phyloP scores from a whole-genome alignment of 352 stramenopile genomes.

The Globisporangium takayamanum region DNA sequence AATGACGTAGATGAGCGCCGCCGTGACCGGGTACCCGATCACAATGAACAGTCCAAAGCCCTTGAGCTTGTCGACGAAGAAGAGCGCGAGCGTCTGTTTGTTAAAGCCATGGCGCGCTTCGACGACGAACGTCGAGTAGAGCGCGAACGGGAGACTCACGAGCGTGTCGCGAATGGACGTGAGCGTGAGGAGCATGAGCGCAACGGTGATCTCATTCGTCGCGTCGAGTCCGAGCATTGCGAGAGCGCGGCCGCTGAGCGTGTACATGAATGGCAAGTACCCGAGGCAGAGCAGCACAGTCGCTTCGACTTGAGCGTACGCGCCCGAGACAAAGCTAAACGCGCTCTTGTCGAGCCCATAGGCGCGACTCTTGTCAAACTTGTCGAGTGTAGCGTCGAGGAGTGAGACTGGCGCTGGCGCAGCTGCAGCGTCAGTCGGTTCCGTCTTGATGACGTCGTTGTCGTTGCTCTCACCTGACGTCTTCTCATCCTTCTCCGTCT shows the following conservation, averaged over 20 bases:
- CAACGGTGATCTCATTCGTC: constrained; percentile 82
- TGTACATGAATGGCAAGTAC: constrained; percentile 93
- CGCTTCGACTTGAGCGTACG: constrained; percentile 82
- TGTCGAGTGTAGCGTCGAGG: constrained; percentile 79
- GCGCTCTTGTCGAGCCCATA: constrained; percentile 96
- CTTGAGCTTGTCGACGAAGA: constrained; percentile 95
- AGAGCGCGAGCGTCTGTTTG: constrained; percentile 93
- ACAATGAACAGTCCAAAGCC: constrained; percentile 80
- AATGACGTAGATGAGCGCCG: constrained; percentile 63
- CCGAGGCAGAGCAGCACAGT: constrained; percentile 87
- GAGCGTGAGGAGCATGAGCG: constrained; percentile 62
- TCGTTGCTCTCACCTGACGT: constrained; percentile 32
- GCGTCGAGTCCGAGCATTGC: constrained; percentile 43
- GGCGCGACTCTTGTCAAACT: constrained; percentile 90
- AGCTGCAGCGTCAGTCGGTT: constrained; percentile 10
- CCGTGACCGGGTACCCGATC: constrained; percentile 65
- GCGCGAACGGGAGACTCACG: constrained; percentile 52
- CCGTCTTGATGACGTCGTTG: constrained; percentile 11
- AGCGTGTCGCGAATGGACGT: constrained; percentile 58
- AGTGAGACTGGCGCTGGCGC: constrained; percentile 36
- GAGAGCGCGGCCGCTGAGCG: constrained; percentile 61
- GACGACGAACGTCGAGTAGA: constrained; percentile 96
- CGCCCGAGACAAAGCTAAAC: constrained; percentile 89
- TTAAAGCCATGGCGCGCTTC: constrained; percentile 98
- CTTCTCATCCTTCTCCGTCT: constrained; percentile 14